Conservation (phyloP, 108 stramenopile genomes). For the Nitzschia palea region DNA sequence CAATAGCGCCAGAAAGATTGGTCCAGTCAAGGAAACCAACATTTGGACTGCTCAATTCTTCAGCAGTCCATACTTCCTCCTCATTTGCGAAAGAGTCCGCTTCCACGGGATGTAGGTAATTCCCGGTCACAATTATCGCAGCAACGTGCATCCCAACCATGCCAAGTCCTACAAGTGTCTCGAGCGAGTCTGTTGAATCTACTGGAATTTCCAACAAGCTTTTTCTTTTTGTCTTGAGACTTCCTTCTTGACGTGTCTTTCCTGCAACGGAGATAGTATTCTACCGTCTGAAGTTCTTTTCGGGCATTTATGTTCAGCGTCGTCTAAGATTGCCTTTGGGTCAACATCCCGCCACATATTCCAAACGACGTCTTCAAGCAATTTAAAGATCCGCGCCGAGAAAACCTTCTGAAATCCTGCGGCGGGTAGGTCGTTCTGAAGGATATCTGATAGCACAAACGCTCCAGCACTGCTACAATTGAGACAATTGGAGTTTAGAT, state of each 20-base stretch:
- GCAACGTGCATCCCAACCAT: conserved; percentile 14
- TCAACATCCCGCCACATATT: conserved; percentile 3
- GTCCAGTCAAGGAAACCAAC: conserved; percentile 28
- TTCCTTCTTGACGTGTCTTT: too few relatives aligned
- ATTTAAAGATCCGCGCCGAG: not conserved
- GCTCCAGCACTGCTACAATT: conserved; percentile 24
- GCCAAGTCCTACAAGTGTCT: conserved; percentile 20
- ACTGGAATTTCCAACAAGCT: too few relatives aligned
- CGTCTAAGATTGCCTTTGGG: not conserved
- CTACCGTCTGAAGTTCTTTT: too few relatives aligned
- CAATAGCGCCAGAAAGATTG: conserved; percentile 10
- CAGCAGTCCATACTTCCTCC: too few relatives aligned
- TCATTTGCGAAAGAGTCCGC: too few relatives aligned
- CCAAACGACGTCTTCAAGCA: conserved; percentile 9
- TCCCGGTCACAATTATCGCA: conserved; percentile 17
- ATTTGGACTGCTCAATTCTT: too few relatives aligned
- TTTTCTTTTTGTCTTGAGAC: too few relatives aligned
- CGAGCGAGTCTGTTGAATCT: conserved; percentile 10
- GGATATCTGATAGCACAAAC: conserved; percentile 7
- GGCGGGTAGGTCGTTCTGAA: conserved; percentile 6
- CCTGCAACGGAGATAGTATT: too few relatives aligned
- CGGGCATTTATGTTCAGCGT: too few relatives aligned
- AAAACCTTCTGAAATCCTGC: conserved; percentile 16
- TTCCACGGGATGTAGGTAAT: conserved; percentile 14
- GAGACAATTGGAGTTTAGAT: conserved; percentile 18